phyloP scores from a whole-genome alignment of 2,329 filamentous ascomycete species.

The Diplocarpon rosae region DNA sequence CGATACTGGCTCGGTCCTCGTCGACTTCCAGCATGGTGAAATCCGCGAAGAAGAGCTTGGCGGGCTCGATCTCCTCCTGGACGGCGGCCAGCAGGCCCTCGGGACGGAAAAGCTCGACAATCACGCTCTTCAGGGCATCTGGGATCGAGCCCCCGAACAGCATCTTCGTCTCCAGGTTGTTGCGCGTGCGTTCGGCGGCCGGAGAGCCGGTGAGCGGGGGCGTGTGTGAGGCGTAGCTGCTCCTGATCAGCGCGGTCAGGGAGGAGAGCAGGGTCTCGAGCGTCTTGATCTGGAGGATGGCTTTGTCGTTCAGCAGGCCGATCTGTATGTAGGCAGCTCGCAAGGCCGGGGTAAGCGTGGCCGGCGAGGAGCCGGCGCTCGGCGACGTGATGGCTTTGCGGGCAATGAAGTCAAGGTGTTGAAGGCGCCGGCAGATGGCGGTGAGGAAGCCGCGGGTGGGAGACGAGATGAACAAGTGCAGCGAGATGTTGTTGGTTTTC shows the following conservation, averaged over 20 bases:
- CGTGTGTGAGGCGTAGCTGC: conserved; percentile 17
- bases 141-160: conserved; percentile 25
- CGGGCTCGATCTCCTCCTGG: conserved; percentile 26
- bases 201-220: conserved; percentile 14
- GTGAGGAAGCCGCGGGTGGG: conserved; percentile 63
- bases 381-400: conserved; percentile 21
- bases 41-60: conserved; percentile 27
- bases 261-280: conserved; percentile 24
- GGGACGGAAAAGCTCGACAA: conserved; percentile 22
- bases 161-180: conserved; percentile 25
- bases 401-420: conserved; percentile 38
- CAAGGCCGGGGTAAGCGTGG: conserved; percentile 17
- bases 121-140: conserved; percentile 24
- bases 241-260: conserved; percentile 21
- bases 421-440: conserved; percentile 54
- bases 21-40: conserved; percentile 25
- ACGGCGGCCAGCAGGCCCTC: conserved; percentile 19
- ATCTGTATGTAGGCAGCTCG: conserved; percentile 25
- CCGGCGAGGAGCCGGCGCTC: neutral
- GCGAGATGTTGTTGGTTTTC: conserved; percentile 43
- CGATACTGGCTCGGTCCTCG: conserved; percentile 19
- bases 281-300: conserved; percentile 23
- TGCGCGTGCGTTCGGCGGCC: conserved; percentile 18
- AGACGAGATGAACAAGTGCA: conserved; percentile 60
- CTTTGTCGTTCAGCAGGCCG: conserved; percentile 20